Base-by-base conservation (phyloP, 1,284 basidiomycete genomes). In the Abortiporus biennis region DNA sequence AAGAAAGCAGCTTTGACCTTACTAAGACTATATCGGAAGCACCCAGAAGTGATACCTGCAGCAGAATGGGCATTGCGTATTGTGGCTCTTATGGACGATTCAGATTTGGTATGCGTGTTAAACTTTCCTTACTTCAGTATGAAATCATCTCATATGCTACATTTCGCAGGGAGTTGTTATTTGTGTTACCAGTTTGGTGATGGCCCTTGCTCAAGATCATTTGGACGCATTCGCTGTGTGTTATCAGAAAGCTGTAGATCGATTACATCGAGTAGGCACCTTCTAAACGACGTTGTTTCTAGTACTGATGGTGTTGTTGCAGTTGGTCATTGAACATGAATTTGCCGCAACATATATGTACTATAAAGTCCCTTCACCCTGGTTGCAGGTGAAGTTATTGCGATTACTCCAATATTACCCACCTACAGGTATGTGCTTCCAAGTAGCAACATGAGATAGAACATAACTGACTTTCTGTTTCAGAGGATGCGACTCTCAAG, bases 1-100 rank as follows among this genome's bases (percentile, higher is more conserved):
- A 99, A 99, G 69, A 99, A 99, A 65, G 95, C 96, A 1, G 96
- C 96, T 0, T 68, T 99, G 47, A 98, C 96, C 0, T 65, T 99
- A 13, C 74, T 99, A 16, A 77, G 95, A 42, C 66, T 99, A 33
- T 98, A 98, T 59, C 83, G 96, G 43, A 98, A 99, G 64, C 92
- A 97, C 58, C 92, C 94, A 5, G 86, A 91, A 47, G 91, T 96
- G 39, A 85, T 99, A 47, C 90, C 92, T 19, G 85, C 90, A 0
- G 80, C 79, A 22, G 96, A 99, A 57, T 99, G 96, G 96, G 95
- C 93, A 1, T 68, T 94, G 47, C 83, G 95, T 37, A 90, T 99
- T 52, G 83, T 98, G 11, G 84, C 92, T 3, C 80, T 99, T 54
- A 92, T 99, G 85, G 92, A 95, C 56, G 93, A 98, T 55, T 72